These are phyloP conservation scores for Patellifolia procumbens DNA, from an alignment of 179 eudicot genomes.

Conservation along the genomic window DNA sequence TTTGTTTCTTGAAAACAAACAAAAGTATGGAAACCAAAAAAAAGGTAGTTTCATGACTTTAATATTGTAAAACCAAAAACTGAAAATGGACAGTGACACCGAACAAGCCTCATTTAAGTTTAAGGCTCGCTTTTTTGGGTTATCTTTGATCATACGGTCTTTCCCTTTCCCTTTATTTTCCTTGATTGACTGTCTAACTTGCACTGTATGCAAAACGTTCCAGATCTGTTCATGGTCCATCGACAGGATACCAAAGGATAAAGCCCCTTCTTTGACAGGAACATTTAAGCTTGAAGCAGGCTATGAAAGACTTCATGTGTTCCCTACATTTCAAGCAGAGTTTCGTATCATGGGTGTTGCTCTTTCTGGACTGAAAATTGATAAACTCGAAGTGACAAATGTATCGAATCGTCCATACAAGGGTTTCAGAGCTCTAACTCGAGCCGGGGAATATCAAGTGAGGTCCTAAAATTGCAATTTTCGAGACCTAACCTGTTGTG, in stretches of 20 bases:
- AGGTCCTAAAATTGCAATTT: conserved; percentile 48
- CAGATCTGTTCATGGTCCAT: conserved; percentile 92
- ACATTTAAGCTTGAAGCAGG: conserved; percentile 70
- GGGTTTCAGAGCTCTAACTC: conserved; percentile 85
- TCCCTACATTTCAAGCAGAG: conserved; percentile 71
- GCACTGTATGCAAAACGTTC: conserved; percentile 7
- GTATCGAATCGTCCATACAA: conserved; percentile 73
- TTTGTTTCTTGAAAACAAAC: too few relatives aligned
- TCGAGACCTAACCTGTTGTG: background rate
- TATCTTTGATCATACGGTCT: background rate
- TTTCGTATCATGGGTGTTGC: conserved; percentile 90
- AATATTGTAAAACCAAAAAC: too few relatives aligned
- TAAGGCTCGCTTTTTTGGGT: background rate
- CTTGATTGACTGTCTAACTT: background rate
- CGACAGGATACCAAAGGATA: conserved; percentile 81
- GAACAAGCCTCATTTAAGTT: too few relatives aligned
- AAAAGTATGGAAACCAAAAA: too few relatives aligned
- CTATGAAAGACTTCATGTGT: conserved; percentile 61
- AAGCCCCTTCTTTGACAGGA: conserved; percentile 87
- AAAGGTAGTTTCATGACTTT: too few relatives aligned
- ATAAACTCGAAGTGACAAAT: conserved; percentile 68
- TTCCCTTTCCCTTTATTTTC: background rate
- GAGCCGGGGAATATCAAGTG: conserved; percentile 73
- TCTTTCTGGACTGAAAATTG: conserved; percentile 79
- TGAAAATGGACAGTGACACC: too few relatives aligned